phyloP scores from a whole-genome alignment of 2,329 filamentous ascomycete genomes.

The Curvularia spicifera region DNA sequence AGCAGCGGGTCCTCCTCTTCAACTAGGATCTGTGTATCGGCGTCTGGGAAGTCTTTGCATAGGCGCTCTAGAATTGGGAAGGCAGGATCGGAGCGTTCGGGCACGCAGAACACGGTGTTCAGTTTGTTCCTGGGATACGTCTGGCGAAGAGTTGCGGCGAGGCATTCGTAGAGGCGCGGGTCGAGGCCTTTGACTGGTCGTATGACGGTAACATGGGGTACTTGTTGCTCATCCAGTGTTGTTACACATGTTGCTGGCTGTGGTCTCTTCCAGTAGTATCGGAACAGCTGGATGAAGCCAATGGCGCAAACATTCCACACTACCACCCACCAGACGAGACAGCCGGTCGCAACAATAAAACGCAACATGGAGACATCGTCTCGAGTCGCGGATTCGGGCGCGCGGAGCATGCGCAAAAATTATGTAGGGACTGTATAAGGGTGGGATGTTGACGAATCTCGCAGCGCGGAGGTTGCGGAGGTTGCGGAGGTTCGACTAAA shows the following conservation, averaged over 20 bases:
- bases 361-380: constrained; percentile 44
- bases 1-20: constrained; percentile 79
- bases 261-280: constrained; percentile 59
- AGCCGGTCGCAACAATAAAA: constrained; percentile 53
- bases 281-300: constrained; percentile 65
- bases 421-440: constrained; percentile 14
- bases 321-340: constrained; percentile 63
- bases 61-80: constrained; percentile 75
- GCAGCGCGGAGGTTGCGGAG: constrained; percentile 29
- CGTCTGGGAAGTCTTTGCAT: constrained; percentile 72
- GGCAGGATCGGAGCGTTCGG: constrained; percentile 75
- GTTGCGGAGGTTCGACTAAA: constrained; percentile 9
- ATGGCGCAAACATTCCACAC: constrained; percentile 64
- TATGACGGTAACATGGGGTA: constrained; percentile 87
- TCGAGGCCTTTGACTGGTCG: constrained; percentile 93
- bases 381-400: constrained; percentile 29
- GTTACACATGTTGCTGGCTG: constrained; percentile 52
- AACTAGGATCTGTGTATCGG: constrained; percentile 75
- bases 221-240: constrained; percentile 49
- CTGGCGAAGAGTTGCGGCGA: constrained; percentile 83
- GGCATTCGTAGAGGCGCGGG: constrained; percentile 87
- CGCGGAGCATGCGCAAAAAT: constrained; percentile 46
- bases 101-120: constrained; percentile 82
- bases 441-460: constrained; percentile 25
- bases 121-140: constrained; percentile 78